Percentiles rank a stretch among this genome's conserved stretches.
These are phyloP conservation scores for Mycena pura DNA, from an alignment of 768 basidiomycete genomes.

Conservation along the genomic window DNA sequence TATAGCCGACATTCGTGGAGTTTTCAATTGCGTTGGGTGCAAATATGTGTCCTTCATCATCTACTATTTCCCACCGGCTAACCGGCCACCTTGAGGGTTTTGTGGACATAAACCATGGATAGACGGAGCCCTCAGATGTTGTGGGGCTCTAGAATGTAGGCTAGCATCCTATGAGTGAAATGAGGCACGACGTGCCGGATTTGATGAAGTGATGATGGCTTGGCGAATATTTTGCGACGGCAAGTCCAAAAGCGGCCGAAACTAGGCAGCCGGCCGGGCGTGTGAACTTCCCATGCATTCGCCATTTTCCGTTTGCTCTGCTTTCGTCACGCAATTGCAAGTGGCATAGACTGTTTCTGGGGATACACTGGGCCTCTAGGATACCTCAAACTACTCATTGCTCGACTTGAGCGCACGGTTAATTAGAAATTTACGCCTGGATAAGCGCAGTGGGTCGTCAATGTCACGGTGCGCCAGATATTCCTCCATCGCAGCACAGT, in stretches of 20 bases:
- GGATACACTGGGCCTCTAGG: background rate
- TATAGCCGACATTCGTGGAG: too few species aligned
- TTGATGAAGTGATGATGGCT: background rate
- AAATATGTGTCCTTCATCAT: too few species aligned
- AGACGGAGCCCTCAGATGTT: background rate
- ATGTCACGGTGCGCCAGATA: background rate
- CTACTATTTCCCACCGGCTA: too few species aligned
- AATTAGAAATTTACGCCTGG: constrained; percentile 10
- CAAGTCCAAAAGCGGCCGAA: too few species aligned
- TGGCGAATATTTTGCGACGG: too few species aligned
- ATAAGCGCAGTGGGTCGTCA: background rate
- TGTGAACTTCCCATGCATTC: background rate
- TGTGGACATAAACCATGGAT: too few species aligned
- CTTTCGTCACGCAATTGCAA: background rate
- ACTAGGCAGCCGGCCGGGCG: constrained; percentile 1
- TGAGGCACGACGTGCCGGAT: background rate
- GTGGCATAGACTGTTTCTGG: background rate
- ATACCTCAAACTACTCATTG: background rate
- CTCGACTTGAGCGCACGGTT: background rate
- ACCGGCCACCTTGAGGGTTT: too few species aligned
- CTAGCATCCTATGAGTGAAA: background rate
- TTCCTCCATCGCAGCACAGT: too few species aligned
- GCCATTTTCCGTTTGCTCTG: background rate
- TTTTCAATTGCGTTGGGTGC: too few species aligned
- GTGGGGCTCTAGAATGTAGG: background rate